Percentiles rank a stretch among this genome's conserved stretches.
These are phyloP conservation scores for Marasmius fiardii DNA, from an alignment of 1,284 basidiomycete genomes.

Conservation along the genomic window DNA sequence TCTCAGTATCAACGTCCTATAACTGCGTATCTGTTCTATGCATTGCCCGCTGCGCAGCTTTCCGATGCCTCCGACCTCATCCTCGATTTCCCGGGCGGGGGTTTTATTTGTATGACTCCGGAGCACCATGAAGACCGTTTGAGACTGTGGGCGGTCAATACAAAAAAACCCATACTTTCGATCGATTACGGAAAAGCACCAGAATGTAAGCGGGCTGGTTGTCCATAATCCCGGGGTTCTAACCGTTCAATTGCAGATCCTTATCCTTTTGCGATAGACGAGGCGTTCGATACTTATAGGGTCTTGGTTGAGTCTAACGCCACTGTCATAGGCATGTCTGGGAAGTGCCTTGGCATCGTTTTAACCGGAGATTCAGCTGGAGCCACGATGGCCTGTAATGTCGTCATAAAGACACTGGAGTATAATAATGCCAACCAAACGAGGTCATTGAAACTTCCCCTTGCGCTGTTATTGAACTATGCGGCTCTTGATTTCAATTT, in stretches of 20 bases:
- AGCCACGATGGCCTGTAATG: constrained; percentile 79
- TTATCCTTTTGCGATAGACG: constrained; percentile 93
- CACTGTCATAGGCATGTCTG: constrained; percentile 80
- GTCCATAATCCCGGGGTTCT: neutral
- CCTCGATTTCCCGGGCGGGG: constrained; percentile 92
- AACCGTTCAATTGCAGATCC: constrained; percentile 57
- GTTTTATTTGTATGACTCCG: constrained; percentile 94
- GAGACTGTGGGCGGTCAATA: constrained; percentile 79
- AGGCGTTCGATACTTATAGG: constrained; percentile 88
- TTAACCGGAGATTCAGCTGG: constrained; percentile 91
- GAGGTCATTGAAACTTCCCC: constrained; percentile 49
- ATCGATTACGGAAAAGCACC: constrained; percentile 97
- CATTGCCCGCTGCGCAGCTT: constrained; percentile 67
- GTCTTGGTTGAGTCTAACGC: constrained; percentile 82
- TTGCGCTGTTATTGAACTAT: constrained; percentile 82
- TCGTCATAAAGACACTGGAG: constrained; percentile 84
- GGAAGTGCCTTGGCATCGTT: constrained; percentile 70
- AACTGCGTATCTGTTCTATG: constrained; percentile 83
- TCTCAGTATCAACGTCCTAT: constrained; percentile 82
- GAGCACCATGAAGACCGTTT: constrained; percentile 96
- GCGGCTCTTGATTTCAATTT: constrained; percentile 94
- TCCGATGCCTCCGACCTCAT: constrained; percentile 75
- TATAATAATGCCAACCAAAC: constrained; percentile 41
- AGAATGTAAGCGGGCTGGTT: constrained; percentile 63
- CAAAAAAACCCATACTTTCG: constrained; percentile 78